Conservation (phyloP, 73 alveolate species). For the Diophrys sp. region DNA sequence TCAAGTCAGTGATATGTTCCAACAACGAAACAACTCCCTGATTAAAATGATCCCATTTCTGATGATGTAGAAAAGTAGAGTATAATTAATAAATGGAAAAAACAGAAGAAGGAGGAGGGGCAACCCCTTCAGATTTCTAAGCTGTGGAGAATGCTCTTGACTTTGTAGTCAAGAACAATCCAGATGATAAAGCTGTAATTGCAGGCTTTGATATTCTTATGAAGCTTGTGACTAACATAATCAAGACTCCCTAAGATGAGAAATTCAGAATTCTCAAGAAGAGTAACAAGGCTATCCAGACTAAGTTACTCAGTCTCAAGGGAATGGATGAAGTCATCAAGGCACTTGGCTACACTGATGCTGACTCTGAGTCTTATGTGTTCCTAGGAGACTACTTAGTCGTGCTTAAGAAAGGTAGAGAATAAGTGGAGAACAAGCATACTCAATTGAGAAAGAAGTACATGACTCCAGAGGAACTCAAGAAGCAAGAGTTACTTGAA, state of each 20-base stretch:
- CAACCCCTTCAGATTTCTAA: not conserved
- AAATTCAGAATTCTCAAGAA: conserved; percentile 49
- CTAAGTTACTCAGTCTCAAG: conserved; percentile 24
- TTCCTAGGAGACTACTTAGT: conserved; percentile 38
- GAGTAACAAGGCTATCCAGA: conserved; percentile 38
- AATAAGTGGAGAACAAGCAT: conserved; percentile 7
- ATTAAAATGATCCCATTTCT: too few species aligned
- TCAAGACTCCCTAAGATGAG: conserved; percentile 53
- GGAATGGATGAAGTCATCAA: conserved; percentile 25
- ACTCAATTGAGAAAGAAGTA: conserved; percentile 25
- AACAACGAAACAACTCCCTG: too few species aligned
- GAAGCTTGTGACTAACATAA: conserved; percentile 24
- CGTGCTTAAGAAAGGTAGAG: conserved; percentile 8
- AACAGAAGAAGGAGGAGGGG: conserved; percentile 1
- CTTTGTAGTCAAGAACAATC: not conserved
- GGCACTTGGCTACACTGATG: conserved; percentile 39
- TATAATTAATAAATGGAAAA: conserved; percentile 17
- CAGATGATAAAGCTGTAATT: conserved; percentile 8
- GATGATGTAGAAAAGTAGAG: too few species aligned
- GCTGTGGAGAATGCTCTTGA: not conserved
- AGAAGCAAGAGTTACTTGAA: conserved; percentile 44
- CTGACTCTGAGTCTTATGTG: conserved; percentile 40
- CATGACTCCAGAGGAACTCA: conserved; percentile 60
- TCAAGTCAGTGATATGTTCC: too few species aligned
- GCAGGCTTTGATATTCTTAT: conserved; percentile 11